These are phyloP conservation scores for Kluyveromyces dobzhanskii DNA, from an alignment of 805 yeast genomes.

Conservation along the genomic window DNA sequence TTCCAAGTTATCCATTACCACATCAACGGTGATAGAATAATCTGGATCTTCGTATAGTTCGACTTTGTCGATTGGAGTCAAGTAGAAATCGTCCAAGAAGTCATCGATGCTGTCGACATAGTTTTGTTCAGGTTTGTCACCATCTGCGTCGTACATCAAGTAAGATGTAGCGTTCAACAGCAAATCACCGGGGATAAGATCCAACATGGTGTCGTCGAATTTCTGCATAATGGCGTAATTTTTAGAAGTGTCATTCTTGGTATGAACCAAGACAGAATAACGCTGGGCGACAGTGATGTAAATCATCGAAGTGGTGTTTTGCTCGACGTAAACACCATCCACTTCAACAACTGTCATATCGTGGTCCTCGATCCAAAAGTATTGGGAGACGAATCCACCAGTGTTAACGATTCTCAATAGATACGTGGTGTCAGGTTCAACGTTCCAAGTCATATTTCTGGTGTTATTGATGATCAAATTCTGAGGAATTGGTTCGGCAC, in stretches of 20 bases:
- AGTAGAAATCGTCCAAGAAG: constrained; percentile 68
- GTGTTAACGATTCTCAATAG: constrained; percentile 70
- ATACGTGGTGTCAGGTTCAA: constrained; percentile 81
- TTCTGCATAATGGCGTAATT: constrained; percentile 80
- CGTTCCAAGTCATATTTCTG: constrained; percentile 63
- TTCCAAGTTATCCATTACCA: constrained; percentile 74
- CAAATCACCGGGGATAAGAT: constrained; percentile 56
- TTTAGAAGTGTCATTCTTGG: constrained; percentile 52
- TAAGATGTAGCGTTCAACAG: constrained; percentile 64
- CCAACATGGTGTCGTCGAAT: constrained; percentile 79
- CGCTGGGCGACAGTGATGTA: constrained; percentile 91
- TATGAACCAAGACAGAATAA: constrained; percentile 67
- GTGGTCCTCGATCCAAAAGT: constrained; percentile 83
- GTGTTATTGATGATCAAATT: constrained; percentile 74
- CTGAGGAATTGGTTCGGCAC: constrained; percentile 96
- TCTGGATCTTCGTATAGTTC: constrained; percentile 61
- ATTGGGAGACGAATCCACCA: constrained; percentile 91
- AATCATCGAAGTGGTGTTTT: constrained; percentile 56
- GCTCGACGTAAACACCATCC: constrained; percentile 84
- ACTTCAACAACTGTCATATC: constrained; percentile 79
- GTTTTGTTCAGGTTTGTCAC: constrained; percentile 31
- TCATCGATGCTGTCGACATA: constrained; percentile 41
- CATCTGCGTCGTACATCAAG: constrained; percentile 48
- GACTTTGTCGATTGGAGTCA: constrained; percentile 53
- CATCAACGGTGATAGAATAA: constrained; percentile 57